These are phyloP conservation scores for Cichorium intybus DNA, from an alignment of 140 eudicot genomes.

Conservation along the genomic window DNA sequence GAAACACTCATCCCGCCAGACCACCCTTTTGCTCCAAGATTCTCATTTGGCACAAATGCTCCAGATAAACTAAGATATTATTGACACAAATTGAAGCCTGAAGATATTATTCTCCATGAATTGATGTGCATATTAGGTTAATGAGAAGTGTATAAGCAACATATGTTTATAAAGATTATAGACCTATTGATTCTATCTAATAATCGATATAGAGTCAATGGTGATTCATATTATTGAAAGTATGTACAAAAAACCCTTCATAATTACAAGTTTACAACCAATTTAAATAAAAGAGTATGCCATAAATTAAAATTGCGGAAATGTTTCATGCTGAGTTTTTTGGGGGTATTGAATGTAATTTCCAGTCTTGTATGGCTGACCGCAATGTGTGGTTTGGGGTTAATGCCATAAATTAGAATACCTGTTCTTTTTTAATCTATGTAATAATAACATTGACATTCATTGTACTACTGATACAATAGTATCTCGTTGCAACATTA, in stretches of 20 bases:
- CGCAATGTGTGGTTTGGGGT: conserved; percentile 68
- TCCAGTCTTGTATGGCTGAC: conserved; percentile 87
- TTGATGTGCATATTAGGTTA: conserved; percentile 26
- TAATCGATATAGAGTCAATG: background rate
- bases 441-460: too few species aligned
- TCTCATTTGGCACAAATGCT: too few species aligned
- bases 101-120: conserved; percentile 3
- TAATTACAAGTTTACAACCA: conserved; percentile 22
- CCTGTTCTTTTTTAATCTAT: too few species aligned
- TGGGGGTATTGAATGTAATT: conserved; percentile 23
- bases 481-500: too few species aligned
- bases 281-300: conserved; percentile 6
- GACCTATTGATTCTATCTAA: background rate
- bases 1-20: too few species aligned
- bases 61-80: too few species aligned
- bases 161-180: conserved; percentile 8
- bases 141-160: too few species aligned
- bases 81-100: too few species aligned
- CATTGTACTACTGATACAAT: too few species aligned
- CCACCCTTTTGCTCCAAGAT: too few species aligned
- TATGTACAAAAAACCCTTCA: conserved; percentile 1
- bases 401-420: too few species aligned
- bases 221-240: background rate
- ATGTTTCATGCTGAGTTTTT: conserved; percentile 8
- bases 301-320: conserved; percentile 7